Evolutionary conservation across 805 yeast genomes (phyloP).

Genomic region (Yamadazyma olivae): DNA sequence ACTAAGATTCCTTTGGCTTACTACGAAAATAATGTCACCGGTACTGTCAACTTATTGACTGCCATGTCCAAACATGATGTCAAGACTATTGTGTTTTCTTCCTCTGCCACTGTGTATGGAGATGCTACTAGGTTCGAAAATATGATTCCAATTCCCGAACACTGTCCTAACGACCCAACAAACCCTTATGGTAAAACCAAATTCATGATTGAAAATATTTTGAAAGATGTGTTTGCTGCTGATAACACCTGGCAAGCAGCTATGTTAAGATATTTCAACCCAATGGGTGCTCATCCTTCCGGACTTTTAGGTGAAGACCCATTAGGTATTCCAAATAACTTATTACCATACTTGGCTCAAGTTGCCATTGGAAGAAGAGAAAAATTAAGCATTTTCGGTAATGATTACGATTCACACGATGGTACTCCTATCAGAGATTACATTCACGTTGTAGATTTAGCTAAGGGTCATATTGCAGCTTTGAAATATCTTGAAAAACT

Average conservation of each 20-base stretch:
- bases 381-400: conserved; percentile 65
- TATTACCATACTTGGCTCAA: conserved; percentile 73
- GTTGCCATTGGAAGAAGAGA: conserved; percentile 73
- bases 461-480: conserved; percentile 74
- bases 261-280: conserved; percentile 74
- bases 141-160: conserved; percentile 78
- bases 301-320: conserved; percentile 83
- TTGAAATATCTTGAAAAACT: conserved; percentile 47
- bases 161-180: conserved; percentile 70
- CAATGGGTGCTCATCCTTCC: conserved; percentile 83
- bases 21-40: conserved; percentile 65
- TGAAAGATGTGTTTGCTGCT: conserved; percentile 51
- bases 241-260: conserved; percentile 51
- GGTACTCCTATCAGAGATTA: conserved; percentile 84
- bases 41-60: conserved; percentile 57
- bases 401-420: conserved; percentile 67
- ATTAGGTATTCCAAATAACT: conserved; percentile 70
- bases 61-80: conserved; percentile 48
- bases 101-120: conserved; percentile 83
- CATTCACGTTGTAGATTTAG: conserved; percentile 77
- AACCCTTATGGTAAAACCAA: conserved; percentile 80
- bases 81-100: conserved; percentile 62
- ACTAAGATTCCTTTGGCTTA: conserved; percentile 63
- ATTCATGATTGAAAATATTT: conserved; percentile 58
- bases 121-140: conserved; percentile 70